A percentile compares a stretch with the other conserved stretches of the same genome.
These are phyloP conservation scores for Thalassia testudinum DNA, from an alignment of 116 monocot species.

Conservation along the genomic window DNA sequence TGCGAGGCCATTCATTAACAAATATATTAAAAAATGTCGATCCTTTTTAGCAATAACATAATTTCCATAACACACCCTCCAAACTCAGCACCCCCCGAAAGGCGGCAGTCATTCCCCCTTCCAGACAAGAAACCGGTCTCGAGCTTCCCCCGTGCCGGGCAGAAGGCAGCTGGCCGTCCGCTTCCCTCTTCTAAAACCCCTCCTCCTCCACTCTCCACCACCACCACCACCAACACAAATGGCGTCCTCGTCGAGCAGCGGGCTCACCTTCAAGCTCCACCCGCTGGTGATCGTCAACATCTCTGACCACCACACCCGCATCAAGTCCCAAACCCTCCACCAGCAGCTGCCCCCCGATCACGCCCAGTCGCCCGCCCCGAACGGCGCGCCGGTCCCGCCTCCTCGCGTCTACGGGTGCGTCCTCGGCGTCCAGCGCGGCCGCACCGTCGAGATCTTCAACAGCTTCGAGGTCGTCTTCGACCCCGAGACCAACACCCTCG, in stretches of 20 bases:
- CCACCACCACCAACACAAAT: background rate
- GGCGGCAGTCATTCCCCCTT: background rate
- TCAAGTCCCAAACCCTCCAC: slow-evolving; percentile 60
- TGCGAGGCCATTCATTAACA: too few relatives aligned
- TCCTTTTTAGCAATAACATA: too few relatives aligned
- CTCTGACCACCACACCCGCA: slow-evolving; percentile 92
- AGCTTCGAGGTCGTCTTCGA: slow-evolving; percentile 92
- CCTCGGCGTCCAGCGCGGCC: slow-evolving; percentile 88
- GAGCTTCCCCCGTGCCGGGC: too few relatives aligned
- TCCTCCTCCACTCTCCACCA: background rate
- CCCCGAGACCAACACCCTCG: slow-evolving; percentile 45
- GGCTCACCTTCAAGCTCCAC: slow-evolving; percentile 96
- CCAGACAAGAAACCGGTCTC: too few relatives aligned
- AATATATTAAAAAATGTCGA: too few relatives aligned
- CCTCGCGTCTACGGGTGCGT: slow-evolving; percentile 85
- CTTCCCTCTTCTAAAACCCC: too few relatives aligned
- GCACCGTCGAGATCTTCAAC: slow-evolving; percentile 99
- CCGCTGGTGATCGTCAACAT: slow-evolving; percentile 97
- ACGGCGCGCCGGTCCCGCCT: slow-evolving; percentile 4
- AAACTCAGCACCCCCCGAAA: background rate
- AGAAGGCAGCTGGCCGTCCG: too few relatives aligned
- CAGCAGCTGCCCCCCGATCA: slow-evolving; percentile 13
- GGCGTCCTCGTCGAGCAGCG: slow-evolving; percentile 82
- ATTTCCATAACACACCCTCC: background rate
- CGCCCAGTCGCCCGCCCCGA: background rate